phyloP scores from a whole-genome alignment of 106 monocot genomes.

The Xerophyta viscosa region DNA sequence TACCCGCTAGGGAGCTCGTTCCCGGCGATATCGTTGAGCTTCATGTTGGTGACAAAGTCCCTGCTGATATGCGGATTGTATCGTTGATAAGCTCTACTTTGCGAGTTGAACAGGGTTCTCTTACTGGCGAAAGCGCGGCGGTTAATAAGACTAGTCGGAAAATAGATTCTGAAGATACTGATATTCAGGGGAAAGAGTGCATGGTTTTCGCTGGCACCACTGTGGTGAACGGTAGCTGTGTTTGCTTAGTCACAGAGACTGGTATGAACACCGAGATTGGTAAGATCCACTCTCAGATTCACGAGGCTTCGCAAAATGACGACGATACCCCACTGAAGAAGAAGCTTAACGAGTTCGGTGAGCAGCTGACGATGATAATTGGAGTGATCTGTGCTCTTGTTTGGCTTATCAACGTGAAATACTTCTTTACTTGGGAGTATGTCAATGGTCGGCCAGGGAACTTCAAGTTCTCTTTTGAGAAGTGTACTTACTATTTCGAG shows the following conservation, averaged over 20 bases:
- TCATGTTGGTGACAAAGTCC: slow-evolving; percentile 53
- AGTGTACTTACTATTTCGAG: slow-evolving; percentile 63
- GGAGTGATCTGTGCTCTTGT: slow-evolving; percentile 61
- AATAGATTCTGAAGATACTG: slow-evolving; percentile 37
- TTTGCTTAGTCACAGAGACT: slow-evolving; percentile 44
- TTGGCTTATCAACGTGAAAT: slow-evolving; percentile 70
- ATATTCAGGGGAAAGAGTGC: slow-evolving; percentile 61
- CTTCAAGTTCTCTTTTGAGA: slow-evolving; percentile 69
- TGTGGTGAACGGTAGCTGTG: slow-evolving; percentile 51
- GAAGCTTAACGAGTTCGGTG: slow-evolving; percentile 62
- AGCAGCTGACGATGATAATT: slow-evolving; percentile 46
- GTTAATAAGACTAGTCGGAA: slow-evolving; percentile 48
- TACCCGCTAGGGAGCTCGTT: slow-evolving; percentile 55
- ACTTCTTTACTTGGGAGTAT: slow-evolving; percentile 61
- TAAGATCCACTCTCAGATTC: slow-evolving; percentile 63
- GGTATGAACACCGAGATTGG: slow-evolving; percentile 69
- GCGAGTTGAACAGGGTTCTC: slow-evolving; percentile 52
- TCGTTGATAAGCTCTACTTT: slow-evolving; percentile 49
- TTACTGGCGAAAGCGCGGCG: slow-evolving; percentile 55
- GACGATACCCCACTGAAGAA: slow-evolving; percentile 59
- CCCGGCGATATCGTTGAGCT: slow-evolving; percentile 63
- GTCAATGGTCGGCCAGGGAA: slow-evolving; percentile 59
- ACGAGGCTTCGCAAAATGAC: slow-evolving; percentile 56
- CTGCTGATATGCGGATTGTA: slow-evolving; percentile 54
- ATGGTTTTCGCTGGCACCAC: slow-evolving; percentile 70